phyloP scores from a whole-genome alignment of 768 basidiomycete species.

The Pholiota microspora region DNA sequence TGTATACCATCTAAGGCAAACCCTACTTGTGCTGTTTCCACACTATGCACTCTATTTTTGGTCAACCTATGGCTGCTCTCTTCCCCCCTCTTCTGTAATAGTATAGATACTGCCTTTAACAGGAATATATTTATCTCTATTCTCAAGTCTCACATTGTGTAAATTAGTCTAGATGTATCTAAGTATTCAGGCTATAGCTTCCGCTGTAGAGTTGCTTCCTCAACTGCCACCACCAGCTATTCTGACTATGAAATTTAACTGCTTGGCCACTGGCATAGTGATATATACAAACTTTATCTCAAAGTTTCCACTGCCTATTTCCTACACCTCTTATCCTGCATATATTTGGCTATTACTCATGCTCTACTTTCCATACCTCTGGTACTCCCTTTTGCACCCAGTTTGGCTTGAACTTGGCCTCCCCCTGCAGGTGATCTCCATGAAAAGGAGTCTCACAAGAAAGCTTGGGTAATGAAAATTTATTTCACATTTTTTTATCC shows the following conservation, averaged over 20 bases:
- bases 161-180: slow-evolving; percentile 13
- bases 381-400: slow-evolving; percentile 9
- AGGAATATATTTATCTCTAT: slow-evolving; percentile 14
- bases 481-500: not conserved
- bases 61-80: not conserved
- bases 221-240: slow-evolving; percentile 28
- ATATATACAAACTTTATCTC: slow-evolving; percentile 37
- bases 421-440: not conserved
- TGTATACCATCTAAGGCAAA: not conserved
- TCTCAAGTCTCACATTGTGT: slow-evolving; percentile 6
- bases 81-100: slow-evolving; percentile 13
- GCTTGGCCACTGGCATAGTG: slow-evolving; percentile 33
- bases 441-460: not conserved
- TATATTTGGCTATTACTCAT: slow-evolving; percentile 23
- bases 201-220: slow-evolving; percentile 24
- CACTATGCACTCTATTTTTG: slow-evolving; percentile 1
- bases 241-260: slow-evolving; percentile 34
- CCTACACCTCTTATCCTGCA: slow-evolving; percentile 28
- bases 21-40: slow-evolving; percentile 7
- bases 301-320: slow-evolving; percentile 22
- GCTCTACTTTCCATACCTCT: slow-evolving; percentile 7
- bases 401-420: slow-evolving; percentile 13
- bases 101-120: slow-evolving; percentile 10
- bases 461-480: not conserved
- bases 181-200: slow-evolving; percentile 28